Evolutionary conservation across 495 filamentous ascomycete species (phyloP).

Genomic region (Acidiella bohemica): DNA sequence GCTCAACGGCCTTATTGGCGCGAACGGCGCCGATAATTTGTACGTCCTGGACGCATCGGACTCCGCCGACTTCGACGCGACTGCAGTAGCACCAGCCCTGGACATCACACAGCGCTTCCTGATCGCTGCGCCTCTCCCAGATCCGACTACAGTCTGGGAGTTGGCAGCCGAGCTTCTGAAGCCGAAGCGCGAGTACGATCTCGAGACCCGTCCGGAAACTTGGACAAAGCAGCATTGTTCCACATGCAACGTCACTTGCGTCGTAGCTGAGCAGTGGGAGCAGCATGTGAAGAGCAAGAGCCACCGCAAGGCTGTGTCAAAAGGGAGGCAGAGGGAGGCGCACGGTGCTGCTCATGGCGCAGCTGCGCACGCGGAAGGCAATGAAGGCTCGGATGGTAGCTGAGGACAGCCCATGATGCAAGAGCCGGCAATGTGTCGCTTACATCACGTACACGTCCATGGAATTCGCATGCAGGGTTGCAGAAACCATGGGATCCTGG

Average conservation of each 20-base stretch:
- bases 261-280: constrained; percentile 61
- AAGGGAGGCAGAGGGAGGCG: constrained; percentile 4
- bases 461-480: no score
- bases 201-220: constrained; percentile 33
- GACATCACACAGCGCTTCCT: constrained; percentile 50
- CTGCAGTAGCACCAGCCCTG: constrained; percentile 51
- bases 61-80: constrained; percentile 38
- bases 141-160: constrained; percentile 49
- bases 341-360: no score
- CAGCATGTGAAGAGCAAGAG: constrained; percentile 53
- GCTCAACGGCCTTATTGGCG: constrained; percentile 45
- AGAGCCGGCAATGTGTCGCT: no score
- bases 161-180: constrained; percentile 42
- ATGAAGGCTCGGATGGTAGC: no score
- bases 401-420: no score
- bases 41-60: constrained; percentile 68
- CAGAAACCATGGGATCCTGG: no score
- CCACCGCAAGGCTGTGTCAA: constrained; percentile 19
- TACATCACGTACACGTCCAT: no score
- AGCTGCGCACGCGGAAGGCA: no score
- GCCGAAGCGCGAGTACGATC: constrained; percentile 38
- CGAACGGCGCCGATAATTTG: constrained; percentile 38
- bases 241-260: constrained; percentile 52
- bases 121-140: constrained; percentile 37
- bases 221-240: constrained; percentile 50